Evolutionary conservation across 148 eudicot species (phyloP).

Genomic region (Rhododendron mucronatum): DNA sequence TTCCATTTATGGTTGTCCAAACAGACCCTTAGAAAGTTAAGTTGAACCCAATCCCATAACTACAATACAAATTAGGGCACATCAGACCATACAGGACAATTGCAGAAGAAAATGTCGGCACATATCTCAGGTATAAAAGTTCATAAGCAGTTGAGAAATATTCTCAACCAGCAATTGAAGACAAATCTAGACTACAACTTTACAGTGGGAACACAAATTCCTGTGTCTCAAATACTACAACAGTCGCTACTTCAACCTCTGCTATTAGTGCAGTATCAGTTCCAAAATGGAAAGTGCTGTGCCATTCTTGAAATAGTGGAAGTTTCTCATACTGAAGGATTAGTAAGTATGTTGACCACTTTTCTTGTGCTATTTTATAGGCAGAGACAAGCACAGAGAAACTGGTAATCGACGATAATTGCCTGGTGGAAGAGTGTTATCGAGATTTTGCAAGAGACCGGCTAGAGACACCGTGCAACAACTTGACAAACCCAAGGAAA

Average conservation of each 20-base stretch:
- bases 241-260: neutral
- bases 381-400: constrained; percentile 11
- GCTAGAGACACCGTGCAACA: constrained; percentile 62
- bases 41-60: neutral
- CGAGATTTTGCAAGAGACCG: constrained; percentile 47
- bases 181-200: constrained; percentile 18
- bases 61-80: neutral
- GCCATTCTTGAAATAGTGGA: neutral
- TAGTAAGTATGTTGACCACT: neutral
- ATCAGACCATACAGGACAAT: constrained; percentile 5
- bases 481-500: constrained; percentile 66
- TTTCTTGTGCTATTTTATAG: neutral
- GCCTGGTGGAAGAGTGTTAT: constrained; percentile 8
- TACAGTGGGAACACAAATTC: constrained; percentile 14
- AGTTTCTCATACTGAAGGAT: neutral
- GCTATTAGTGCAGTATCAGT: neutral
- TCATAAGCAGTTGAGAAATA: constrained; percentile 15
- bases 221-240: neutral
- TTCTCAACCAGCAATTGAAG: constrained; percentile 8
- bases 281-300: neutral
- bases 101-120: neutral
- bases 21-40: neutral
- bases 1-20: neutral
- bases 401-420: neutral
- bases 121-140: neutral